A percentile compares a stretch with the other conserved stretches of the same genome.
Evolutionary conservation across 768 basidiomycete genomes (phyloP).

Genomic region (Phylloporus arenicola): DNA sequence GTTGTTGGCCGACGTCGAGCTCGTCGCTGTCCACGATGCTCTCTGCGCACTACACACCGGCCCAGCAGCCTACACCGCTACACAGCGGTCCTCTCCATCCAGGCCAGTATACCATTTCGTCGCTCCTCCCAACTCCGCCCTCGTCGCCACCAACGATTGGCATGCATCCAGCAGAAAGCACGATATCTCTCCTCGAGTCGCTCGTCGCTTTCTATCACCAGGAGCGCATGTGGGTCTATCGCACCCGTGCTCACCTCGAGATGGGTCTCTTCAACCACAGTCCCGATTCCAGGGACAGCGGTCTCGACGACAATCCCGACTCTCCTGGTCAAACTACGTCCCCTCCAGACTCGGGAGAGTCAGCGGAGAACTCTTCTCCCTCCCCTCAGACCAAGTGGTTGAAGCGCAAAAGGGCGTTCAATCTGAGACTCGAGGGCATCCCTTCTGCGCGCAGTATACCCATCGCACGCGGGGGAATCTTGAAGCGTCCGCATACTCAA

Average conservation of each 20-base stretch:
- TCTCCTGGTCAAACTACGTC: conserved; percentile 16
- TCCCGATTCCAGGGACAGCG: conserved; percentile 7
- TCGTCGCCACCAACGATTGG: conserved; percentile 29
- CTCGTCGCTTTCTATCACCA: conserved; percentile 65
- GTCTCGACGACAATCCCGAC: conserved; percentile 19
- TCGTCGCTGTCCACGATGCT: conserved; percentile 54
- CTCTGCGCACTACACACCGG: conserved; percentile 38
- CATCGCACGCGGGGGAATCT: conserved; percentile 21
- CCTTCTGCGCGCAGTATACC: conserved; percentile 23
- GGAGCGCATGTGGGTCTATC: conserved; percentile 68
- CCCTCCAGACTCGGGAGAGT: conserved; percentile 22
- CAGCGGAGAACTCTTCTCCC: conserved; percentile 27
- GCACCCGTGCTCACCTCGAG: conserved; percentile 57
- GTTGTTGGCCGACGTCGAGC: not conserved
- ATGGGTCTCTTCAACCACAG: conserved; percentile 33
- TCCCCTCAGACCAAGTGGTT: conserved; percentile 39
- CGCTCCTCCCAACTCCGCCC: conserved; percentile 31
- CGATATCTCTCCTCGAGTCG: conserved; percentile 57
- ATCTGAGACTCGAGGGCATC: conserved; percentile 45
- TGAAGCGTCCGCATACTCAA: conserved; percentile 21
- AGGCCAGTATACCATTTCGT: conserved; percentile 25
- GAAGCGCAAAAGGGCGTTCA: conserved; percentile 56
- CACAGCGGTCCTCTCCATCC: conserved; percentile 21
- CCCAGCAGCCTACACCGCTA: conserved; percentile 23
- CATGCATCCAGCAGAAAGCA: conserved; percentile 38